These are phyloP conservation scores for Vitis hybrid DNA, from an alignment of 177 flowering plant species.

Conservation along the genomic window DNA sequence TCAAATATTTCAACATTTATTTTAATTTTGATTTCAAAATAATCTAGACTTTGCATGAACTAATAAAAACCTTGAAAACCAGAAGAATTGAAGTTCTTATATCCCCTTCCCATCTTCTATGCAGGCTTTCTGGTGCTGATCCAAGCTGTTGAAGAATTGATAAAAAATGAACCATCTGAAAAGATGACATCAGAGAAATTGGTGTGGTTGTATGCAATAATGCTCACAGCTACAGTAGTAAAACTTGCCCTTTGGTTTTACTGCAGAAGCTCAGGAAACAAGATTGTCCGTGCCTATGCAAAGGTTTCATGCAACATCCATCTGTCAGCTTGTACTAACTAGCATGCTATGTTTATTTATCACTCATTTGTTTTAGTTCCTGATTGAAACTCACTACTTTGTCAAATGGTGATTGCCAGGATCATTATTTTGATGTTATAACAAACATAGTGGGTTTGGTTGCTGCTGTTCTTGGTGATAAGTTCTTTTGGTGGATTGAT, in stretches of 20 bases:
- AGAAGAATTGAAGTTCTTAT: too few relatives aligned
- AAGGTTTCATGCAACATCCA: constrained; percentile 31
- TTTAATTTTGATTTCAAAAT: too few relatives aligned
- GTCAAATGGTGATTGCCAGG: constrained; percentile 35
- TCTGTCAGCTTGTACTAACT: neutral
- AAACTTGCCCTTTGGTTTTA: constrained; percentile 60
- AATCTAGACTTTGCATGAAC: too few relatives aligned
- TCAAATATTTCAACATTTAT: too few relatives aligned
- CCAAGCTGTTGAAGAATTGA: constrained; percentile 57
- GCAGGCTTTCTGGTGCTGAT: constrained; percentile 68
- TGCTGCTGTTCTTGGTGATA: constrained; percentile 71
- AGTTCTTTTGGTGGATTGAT: constrained; percentile 73
- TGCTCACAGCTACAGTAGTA: constrained; percentile 58
- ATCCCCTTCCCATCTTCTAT: neutral
- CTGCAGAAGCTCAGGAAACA: constrained; percentile 60
- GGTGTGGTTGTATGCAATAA: constrained; percentile 59
- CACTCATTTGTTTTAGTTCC: neutral
- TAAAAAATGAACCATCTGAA: constrained; percentile 35
- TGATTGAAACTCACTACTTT: neutral
- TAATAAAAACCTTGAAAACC: too few relatives aligned
- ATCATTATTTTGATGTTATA: constrained; percentile 74
- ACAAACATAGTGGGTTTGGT: constrained; percentile 66
- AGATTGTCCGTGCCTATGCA: constrained; percentile 77
- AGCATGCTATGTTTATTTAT: neutral
- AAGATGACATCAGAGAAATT: constrained; percentile 45